A percentile compares a stretch with the other conserved stretches of the same genome.
Evolutionary conservation across 495 filamentous ascomycete genomes (phyloP).

Genomic region (Penicillium goetzii): DNA sequence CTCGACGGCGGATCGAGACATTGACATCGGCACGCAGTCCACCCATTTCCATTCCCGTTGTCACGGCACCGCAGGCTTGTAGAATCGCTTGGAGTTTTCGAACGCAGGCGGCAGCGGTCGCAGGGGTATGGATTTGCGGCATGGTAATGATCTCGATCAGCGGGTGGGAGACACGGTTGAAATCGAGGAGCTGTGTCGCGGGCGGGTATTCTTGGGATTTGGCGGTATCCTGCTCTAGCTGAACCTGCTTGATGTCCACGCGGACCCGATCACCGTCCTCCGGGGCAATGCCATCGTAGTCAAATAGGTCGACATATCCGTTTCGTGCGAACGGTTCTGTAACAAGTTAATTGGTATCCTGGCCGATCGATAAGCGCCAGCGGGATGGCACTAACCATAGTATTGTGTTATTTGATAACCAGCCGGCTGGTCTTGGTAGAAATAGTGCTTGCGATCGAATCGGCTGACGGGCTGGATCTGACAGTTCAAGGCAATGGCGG

Average conservation of each 20-base stretch:
- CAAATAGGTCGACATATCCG: constrained; percentile 69
- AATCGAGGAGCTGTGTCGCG: constrained; percentile 79
- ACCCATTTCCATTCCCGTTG: constrained; percentile 89
- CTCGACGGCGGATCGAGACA: constrained; percentile 74
- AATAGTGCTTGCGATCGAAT: constrained; percentile 98
- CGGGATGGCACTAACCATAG: constrained; percentile 55
- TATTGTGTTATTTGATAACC: constrained; percentile 99
- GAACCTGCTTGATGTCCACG: constrained; percentile 87
- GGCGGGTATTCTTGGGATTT: constrained; percentile 83
- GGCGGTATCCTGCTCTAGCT: constrained; percentile 97
- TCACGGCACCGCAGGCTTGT: constrained; percentile 78
- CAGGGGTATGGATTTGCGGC: constrained; percentile 80
- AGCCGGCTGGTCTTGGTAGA: constrained; percentile 94
- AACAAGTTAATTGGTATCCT: constrained; percentile 9
- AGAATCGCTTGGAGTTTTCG: constrained; percentile 86
- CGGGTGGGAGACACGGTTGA: constrained; percentile 90
- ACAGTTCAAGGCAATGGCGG: constrained; percentile 84
- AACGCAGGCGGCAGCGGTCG: constrained; percentile 83
- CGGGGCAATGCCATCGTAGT: constrained; percentile 77
- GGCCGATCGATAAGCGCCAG: neutral
- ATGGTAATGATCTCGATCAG: constrained; percentile 94
- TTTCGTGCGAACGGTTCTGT: constrained; percentile 78
- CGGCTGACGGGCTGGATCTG: constrained; percentile 71
- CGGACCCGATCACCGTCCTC: constrained; percentile 67
- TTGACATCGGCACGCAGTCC: constrained; percentile 94